Evolutionary conservation across 106 monocot species (phyloP).

Genomic region (Acorus gramineus): DNA sequence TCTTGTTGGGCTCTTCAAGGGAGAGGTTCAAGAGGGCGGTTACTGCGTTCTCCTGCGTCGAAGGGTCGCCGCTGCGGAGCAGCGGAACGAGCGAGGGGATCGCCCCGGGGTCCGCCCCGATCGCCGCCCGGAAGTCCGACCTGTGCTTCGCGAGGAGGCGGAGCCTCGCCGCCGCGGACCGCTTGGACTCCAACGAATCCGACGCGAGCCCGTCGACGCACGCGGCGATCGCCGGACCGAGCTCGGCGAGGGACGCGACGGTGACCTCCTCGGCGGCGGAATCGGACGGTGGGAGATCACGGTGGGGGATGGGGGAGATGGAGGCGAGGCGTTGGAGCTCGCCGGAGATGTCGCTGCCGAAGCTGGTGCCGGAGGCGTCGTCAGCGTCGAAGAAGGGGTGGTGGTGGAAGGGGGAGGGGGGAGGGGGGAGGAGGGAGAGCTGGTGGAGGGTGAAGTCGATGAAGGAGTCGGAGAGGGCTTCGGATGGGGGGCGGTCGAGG

Average conservation of each 20-base stretch:
- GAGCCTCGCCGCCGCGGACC: constrained; percentile 33
- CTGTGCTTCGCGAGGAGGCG: constrained; percentile 66
- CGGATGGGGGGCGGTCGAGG: constrained; percentile 6
- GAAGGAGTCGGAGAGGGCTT: constrained; percentile 2
- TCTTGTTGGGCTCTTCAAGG: constrained; percentile 49
- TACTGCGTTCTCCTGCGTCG: constrained; percentile 52
- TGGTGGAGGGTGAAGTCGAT: constrained; percentile 60
- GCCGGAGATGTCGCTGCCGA: constrained; percentile 55
- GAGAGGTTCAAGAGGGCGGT: constrained; percentile 73
- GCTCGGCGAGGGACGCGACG: background rate
- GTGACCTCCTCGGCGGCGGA: background rate
- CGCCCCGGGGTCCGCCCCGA: constrained; percentile 35
- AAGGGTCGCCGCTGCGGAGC: constrained; percentile 40
- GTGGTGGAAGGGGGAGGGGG: constrained; percentile 8
- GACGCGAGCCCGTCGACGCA: constrained; percentile 28
- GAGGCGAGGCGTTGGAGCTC: constrained; percentile 33
- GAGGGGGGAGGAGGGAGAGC: constrained; percentile 22
- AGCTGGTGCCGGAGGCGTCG: constrained; percentile 37
- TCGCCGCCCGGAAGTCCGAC: constrained; percentile 42
- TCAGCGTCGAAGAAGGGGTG: constrained; percentile 15
- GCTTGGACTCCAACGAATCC: constrained; percentile 21
- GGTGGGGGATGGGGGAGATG: background rate
- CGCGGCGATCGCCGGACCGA: constrained; percentile 42
- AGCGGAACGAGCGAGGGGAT: constrained; percentile 35
- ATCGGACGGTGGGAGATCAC: background rate